phyloP scores from a whole-genome alignment of 1,284 basidiomycete genomes.

The Ceratobasidium sp. region DNA sequence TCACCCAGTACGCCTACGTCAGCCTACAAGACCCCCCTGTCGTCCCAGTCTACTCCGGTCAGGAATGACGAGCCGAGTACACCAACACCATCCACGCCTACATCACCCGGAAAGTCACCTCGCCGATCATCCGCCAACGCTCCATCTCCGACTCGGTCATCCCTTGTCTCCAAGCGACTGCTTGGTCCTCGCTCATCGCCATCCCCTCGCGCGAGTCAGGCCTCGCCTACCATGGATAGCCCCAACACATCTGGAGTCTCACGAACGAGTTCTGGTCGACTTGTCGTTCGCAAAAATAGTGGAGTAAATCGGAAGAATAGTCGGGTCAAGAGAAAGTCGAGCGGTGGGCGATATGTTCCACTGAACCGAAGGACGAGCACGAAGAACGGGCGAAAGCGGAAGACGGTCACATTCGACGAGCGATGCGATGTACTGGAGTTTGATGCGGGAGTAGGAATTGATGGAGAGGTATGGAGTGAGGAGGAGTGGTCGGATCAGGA shows the following conservation, averaged over 20 bases:
- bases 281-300: slow-evolving; percentile 15
- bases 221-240: slow-evolving; percentile 10
- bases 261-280: slow-evolving; percentile 30
- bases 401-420: slow-evolving; percentile 89
- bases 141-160: slow-evolving; percentile 67
- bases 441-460: slow-evolving; percentile 66
- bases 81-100: slow-evolving; percentile 17
- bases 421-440: slow-evolving; percentile 91
- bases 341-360: slow-evolving; percentile 24
- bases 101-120: slow-evolving; percentile 14
- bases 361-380: slow-evolving; percentile 43
- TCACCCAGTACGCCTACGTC: slow-evolving; percentile 60
- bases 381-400: slow-evolving; percentile 64
- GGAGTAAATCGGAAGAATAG: slow-evolving; percentile 13
- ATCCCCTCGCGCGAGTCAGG: slow-evolving; percentile 13
- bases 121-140: slow-evolving; percentile 26
- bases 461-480: slow-evolving; percentile 58
- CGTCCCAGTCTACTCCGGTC: slow-evolving; percentile 29
- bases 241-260: slow-evolving; percentile 7
- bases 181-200: slow-evolving; percentile 79
- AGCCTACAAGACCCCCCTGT: slow-evolving; percentile 48
- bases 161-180: slow-evolving; percentile 82
- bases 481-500: slow-evolving; percentile 62
- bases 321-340: slow-evolving; percentile 23
- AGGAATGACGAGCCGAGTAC: slow-evolving; percentile 14